Conservation (phyloP, 306 rosid genomes). For the Vigna angularis region DNA sequence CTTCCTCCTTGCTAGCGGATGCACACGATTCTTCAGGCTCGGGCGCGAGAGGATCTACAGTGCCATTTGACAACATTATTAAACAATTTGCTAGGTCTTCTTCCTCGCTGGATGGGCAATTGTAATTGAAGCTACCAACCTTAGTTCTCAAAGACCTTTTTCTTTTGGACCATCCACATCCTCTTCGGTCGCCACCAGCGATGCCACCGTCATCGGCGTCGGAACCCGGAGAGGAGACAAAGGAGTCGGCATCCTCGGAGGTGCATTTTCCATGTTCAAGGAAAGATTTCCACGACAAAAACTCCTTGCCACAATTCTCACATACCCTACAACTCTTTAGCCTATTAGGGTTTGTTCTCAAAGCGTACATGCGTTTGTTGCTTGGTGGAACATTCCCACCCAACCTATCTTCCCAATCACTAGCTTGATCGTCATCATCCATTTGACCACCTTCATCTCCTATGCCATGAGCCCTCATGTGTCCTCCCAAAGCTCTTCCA, state of each 20-base stretch:
- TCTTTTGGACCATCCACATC: constrained; percentile 74
- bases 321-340: constrained; percentile 76
- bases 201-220: constrained; percentile 51
- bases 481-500: constrained; percentile 96
- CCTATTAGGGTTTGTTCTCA: constrained; percentile 90
- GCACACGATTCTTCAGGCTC: constrained; percentile 90
- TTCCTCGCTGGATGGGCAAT: constrained; percentile 82
- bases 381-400: constrained; percentile 53
- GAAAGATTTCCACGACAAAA: constrained; percentile 84
- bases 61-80: constrained; percentile 87
- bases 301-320: constrained; percentile 86
- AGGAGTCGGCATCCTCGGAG: constrained; percentile 67
- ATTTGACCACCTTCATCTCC: constrained; percentile 61
- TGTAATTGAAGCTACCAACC: constrained; percentile 60
- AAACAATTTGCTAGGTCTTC: constrained; percentile 90
- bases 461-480: constrained; percentile 98
- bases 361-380: constrained; percentile 83
- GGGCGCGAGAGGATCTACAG: constrained; percentile 55
- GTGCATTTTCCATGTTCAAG: constrained; percentile 91
- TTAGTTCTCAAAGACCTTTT: constrained; percentile 76
- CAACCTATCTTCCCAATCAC: constrained; percentile 79
- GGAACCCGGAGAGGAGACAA: constrained; percentile 63
- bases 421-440: constrained; percentile 72
- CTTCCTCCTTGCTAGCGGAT: constrained; percentile 81
- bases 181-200: constrained; percentile 36